Percentiles rank a stretch among this genome's conserved stretches.
These are phyloP conservation scores for Colletotrichum shisoi DNA, from an alignment of 2,329 filamentous ascomycete species.

Conservation along the genomic window DNA sequence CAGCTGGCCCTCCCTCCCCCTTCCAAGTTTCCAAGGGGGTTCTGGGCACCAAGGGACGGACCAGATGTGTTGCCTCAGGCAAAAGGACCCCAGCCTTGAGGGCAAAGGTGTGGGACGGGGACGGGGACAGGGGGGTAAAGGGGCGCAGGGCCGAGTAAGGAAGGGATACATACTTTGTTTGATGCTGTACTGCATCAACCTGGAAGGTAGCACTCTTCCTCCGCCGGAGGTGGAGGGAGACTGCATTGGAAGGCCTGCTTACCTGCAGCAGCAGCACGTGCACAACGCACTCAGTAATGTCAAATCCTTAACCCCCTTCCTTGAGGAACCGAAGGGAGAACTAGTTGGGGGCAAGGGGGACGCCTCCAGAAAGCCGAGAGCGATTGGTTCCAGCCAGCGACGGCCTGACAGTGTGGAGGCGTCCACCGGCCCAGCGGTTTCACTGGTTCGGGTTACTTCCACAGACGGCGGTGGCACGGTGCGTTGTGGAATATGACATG, in stretches of 20 bases:
- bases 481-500: slow-evolving; percentile 3
- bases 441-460: slow-evolving; percentile 34
- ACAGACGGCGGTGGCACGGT: not conserved
- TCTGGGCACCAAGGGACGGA: slow-evolving; percentile 17
- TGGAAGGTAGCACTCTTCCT: not conserved
- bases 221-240: slow-evolving; percentile 7
- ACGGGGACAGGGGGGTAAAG: slow-evolving; percentile 1
- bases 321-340: not conserved
- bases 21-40: slow-evolving; percentile 22
- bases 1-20: slow-evolving; percentile 32
- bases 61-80: slow-evolving; percentile 25
- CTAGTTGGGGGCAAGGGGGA: slow-evolving; percentile 11
- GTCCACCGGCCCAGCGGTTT: slow-evolving; percentile 24
- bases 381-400: slow-evolving; percentile 21
- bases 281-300: not conserved
- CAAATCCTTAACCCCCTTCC: not conserved
- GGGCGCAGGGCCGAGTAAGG: slow-evolving; percentile 18
- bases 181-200: not conserved
- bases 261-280: not conserved
- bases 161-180: slow-evolving; percentile 4
- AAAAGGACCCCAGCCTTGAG: not conserved
- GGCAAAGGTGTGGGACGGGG: slow-evolving; percentile 4
- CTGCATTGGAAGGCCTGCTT: not conserved
- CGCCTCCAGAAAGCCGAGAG: not conserved
- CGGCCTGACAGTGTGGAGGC: slow-evolving; percentile 10